phyloP scores from a whole-genome alignment of 768 basidiomycete species.

The Podaxis rugospora region DNA sequence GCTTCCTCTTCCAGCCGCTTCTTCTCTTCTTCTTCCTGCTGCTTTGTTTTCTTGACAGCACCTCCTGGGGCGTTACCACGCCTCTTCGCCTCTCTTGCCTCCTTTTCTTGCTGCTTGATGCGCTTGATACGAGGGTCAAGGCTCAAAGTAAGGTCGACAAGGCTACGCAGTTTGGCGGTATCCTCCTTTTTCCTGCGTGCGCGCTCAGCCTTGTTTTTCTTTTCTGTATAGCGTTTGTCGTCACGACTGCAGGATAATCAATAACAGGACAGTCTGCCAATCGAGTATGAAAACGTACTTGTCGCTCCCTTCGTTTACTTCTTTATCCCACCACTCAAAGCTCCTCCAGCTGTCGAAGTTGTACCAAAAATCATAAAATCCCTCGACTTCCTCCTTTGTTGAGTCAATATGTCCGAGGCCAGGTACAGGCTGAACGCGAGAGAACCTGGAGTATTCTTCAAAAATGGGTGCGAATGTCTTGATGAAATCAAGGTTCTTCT shows the following conservation, averaged over 20 bases:
- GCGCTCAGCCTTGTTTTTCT: constrained; percentile 98
- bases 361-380: constrained; percentile 99
- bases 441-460: constrained; percentile 90
- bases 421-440: constrained; percentile 79
- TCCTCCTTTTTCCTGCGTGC: constrained; percentile 97
- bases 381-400: constrained; percentile 79
- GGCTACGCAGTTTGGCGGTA: constrained; percentile 77
- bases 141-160: constrained; percentile 82
- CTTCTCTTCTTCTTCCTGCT: constrained; percentile 72
- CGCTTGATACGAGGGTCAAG: constrained; percentile 95
- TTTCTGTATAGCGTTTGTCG: constrained; percentile 98
- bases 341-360: constrained; percentile 98
- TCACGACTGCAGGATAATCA: constrained; percentile 61
- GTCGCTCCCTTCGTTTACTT: constrained; percentile 96
- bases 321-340: constrained; percentile 98
- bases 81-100: constrained; percentile 90
- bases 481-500: constrained; percentile 61
- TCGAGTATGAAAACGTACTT: constrained; percentile 47
- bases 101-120: constrained; percentile 96
- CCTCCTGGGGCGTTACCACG: constrained; percentile 39
- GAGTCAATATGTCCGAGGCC: constrained; percentile 67
- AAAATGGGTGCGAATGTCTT: constrained; percentile 75
- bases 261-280: not conserved
- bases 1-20: constrained; percentile 69
- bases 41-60: constrained; percentile 64